phyloP scores from a whole-genome alignment of 2,329 filamentous ascomycete species.

The Neofusicoccum sp. region DNA sequence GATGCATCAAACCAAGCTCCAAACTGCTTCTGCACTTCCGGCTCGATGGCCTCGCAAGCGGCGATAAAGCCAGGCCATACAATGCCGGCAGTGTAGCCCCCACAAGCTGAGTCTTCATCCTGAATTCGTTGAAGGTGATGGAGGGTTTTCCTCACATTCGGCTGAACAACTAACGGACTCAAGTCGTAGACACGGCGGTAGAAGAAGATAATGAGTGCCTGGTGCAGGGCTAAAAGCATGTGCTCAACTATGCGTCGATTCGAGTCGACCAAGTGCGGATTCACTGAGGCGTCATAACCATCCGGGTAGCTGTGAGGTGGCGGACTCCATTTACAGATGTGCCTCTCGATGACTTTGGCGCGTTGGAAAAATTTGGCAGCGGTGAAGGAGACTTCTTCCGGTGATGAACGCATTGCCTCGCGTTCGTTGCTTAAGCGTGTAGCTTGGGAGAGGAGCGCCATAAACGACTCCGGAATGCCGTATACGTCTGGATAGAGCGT shows the following conservation, averaged over 20 bases:
- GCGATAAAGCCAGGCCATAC: conserved; percentile 43
- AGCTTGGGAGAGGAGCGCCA: conserved; percentile 45
- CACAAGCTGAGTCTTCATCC: conserved; percentile 27
- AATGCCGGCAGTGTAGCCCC: conserved; percentile 20
- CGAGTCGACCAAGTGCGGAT: not conserved
- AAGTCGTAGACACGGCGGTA: conserved; percentile 42
- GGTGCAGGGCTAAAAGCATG: conserved; percentile 41
- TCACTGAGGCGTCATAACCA: conserved; percentile 23
- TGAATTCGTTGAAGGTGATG: conserved; percentile 33
- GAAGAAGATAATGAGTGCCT: conserved; percentile 43
- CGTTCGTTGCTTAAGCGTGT: conserved; percentile 41
- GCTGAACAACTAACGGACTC: conserved; percentile 39
- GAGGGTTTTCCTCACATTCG: conserved; percentile 38
- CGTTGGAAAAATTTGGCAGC: not conserved
- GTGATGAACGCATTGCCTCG: not conserved
- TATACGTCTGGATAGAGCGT: conserved; percentile 41
- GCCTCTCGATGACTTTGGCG: conserved; percentile 5
- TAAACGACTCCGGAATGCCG: conserved; percentile 45
- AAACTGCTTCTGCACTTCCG: conserved; percentile 20
- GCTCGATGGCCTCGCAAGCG: conserved; percentile 42
- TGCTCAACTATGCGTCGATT: conserved; percentile 16
- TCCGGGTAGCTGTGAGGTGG: not conserved
- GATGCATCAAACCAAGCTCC: too few relatives aligned
- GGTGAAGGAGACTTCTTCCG: not conserved
- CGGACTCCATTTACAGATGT: not conserved